These are phyloP conservation scores for Pseudonectria foliicola DNA, from an alignment of 2,329 filamentous ascomycete genomes.

Conservation along the genomic window DNA sequence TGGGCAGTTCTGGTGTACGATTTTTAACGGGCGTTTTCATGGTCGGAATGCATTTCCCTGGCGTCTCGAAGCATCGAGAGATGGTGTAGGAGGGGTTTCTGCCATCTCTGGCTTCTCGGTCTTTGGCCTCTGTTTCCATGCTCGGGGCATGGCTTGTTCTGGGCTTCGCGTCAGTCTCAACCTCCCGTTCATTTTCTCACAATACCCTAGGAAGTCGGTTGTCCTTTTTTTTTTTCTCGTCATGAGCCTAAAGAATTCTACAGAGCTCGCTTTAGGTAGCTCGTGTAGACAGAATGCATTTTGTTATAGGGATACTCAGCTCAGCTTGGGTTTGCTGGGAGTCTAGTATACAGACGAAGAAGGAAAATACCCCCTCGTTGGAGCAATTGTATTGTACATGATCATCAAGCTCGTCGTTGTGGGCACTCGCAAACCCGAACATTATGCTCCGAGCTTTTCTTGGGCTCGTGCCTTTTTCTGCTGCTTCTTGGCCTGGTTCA, in stretches of 20 bases:
- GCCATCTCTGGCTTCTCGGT: conserved; percentile 9
- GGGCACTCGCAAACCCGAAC: background rate
- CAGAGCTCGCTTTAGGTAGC: background rate
- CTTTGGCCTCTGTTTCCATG: conserved; percentile 4
- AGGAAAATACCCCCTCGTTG: conserved; percentile 11
- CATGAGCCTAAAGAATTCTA: background rate
- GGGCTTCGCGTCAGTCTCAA: too few species aligned
- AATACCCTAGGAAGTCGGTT: too few species aligned
- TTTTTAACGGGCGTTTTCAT: conserved; percentile 13
- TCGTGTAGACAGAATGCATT: background rate
- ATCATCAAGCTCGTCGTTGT: background rate
- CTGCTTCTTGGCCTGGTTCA: conserved; percentile 62
- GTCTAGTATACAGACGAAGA: conserved; percentile 12
- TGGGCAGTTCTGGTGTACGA: conserved; percentile 1
- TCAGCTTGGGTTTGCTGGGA: conserved; percentile 3
- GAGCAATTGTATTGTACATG: conserved; percentile 6
- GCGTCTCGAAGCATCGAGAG: conserved; percentile 17
- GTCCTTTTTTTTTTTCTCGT: too few species aligned
- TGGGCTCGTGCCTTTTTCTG: conserved; percentile 53
- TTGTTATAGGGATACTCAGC: background rate
- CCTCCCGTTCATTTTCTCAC: too few species aligned
- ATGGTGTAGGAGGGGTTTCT: conserved; percentile 10
- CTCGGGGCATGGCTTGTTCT: conserved; percentile 1
- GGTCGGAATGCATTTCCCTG: conserved; percentile 14
- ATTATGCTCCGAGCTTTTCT: conserved; percentile 25